Evolutionary conservation across 2,329 filamentous ascomycete species (phyloP).

Genomic region (Trichocomaceae sp.): DNA sequence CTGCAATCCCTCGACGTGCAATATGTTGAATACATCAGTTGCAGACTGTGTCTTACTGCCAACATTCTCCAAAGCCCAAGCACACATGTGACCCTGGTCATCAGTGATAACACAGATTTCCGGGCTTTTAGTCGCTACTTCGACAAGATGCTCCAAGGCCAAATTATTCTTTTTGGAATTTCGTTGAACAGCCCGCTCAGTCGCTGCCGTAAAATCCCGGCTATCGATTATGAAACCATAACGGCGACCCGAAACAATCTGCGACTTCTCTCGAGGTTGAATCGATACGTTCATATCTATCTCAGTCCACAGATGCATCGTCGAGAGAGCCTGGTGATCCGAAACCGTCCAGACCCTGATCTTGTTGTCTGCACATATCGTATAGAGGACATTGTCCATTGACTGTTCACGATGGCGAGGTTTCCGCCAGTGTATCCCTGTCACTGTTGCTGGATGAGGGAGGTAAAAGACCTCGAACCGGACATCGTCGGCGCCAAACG

Average conservation of each 20-base stretch:
- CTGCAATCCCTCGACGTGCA: slow-evolving; percentile 61
- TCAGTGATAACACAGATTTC: slow-evolving; percentile 86
- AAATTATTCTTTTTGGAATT: slow-evolving; percentile 58
- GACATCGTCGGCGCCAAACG: slow-evolving; percentile 74
- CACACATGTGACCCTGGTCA: slow-evolving; percentile 76
- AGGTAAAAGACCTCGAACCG: slow-evolving; percentile 89
- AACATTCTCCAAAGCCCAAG: slow-evolving; percentile 86
- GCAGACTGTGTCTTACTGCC: slow-evolving; percentile 61
- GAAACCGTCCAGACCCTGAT: slow-evolving; percentile 77
- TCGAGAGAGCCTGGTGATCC: slow-evolving; percentile 63
- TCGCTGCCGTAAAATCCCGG: slow-evolving; percentile 68
- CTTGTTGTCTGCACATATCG: slow-evolving; percentile 72
- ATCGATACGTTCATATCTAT: slow-evolving; percentile 71
- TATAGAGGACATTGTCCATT: slow-evolving; percentile 82
- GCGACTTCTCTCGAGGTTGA: slow-evolving; percentile 45
- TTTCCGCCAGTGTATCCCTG: slow-evolving; percentile 75
- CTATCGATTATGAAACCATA: slow-evolving; percentile 80
- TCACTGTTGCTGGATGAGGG: slow-evolving; percentile 74
- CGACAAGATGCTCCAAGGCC: slow-evolving; percentile 75
- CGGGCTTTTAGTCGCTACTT: slow-evolving; percentile 74
- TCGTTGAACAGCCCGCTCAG: slow-evolving; percentile 66
- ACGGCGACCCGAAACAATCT: slow-evolving; percentile 41
- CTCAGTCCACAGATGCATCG: slow-evolving; percentile 71
- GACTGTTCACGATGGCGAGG: slow-evolving; percentile 71
- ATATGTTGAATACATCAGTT: slow-evolving; percentile 74